Evolutionary conservation across 352 stramenopile species (phyloP), one percentile per base, ranked within the genome.

Genomic region (Globisporangium irregulare): DNA sequence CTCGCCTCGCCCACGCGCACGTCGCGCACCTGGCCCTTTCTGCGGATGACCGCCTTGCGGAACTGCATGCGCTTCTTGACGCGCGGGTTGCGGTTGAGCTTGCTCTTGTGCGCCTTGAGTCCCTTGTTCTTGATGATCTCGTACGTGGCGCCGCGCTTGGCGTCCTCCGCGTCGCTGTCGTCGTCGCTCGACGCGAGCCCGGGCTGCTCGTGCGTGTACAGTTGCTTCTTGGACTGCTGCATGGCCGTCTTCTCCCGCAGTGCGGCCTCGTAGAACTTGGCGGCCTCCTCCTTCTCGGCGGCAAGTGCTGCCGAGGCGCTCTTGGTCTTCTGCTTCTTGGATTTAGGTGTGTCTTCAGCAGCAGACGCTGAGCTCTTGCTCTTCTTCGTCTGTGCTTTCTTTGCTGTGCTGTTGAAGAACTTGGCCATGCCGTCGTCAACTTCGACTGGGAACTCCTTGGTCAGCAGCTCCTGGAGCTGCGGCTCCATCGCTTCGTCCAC

Each of bases 31-130:
- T 98, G 94, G 79, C 97, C 97, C 83, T 99, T 99, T 77, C 97
- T 87, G 71, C 93, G 82, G 72, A 99, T 98, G 32, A 99, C 75
- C n/a, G 97, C 97, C 83, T 99, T 98, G 66, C 94, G 87, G 84
- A 98, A 99, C 76, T 99, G 93, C 74, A 98, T 77, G 63, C 97
- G 86, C 76, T 99, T 99, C 90, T 99, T 99, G 61, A 99, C 93
- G 70, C 98, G 93, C 59, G 98, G 98, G 77, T 99, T 99, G 53
- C 98, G 89, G 81, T 99, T 99, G 64, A 99, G 82, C 77, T 99
- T 99, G 79, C 87, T 97, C 80, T 99, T 98, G 87, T 99, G 97
- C 29, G 97, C 86, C 69, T 98, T 98, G 62, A 99, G 84, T 9
- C 98, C 98, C 72, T 97, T 92, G 80, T 99, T 99, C 79, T 99